Evolutionary conservation across 208 protist species (phyloP).

Genomic region (Balamuthia mandrillaris): DNA sequence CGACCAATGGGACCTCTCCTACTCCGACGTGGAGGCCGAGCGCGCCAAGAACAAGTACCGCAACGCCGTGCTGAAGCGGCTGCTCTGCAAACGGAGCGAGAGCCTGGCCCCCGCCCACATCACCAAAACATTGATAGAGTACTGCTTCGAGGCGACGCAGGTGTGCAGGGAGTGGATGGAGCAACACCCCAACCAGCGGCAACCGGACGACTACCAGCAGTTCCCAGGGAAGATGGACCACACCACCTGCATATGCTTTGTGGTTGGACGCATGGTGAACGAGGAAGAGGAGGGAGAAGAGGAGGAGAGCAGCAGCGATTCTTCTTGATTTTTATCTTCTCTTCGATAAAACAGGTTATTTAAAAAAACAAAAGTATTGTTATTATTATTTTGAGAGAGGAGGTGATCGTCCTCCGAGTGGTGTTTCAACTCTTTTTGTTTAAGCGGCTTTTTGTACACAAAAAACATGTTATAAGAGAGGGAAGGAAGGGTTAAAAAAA

Average conservation of each 20-base stretch:
- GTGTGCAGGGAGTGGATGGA: slow-evolving; percentile 58
- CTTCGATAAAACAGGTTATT: no score
- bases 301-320: no score
- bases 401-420: no score
- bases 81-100: background rate
- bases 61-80: background rate
- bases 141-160: slow-evolving; percentile 47
- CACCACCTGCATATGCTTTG: no score
- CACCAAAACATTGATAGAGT: slow-evolving; percentile 38
- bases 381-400: no score
- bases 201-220: slow-evolving; percentile 38
- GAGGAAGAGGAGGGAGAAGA: no score
- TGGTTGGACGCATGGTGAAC: no score
- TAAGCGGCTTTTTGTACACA: no score
- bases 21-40: background rate
- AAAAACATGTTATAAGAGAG: no score
- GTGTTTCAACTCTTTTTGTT: no score
- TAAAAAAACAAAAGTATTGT: no score
- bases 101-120: slow-evolving; percentile 9
- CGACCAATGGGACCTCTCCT: background rate
- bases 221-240: slow-evolving; percentile 65
- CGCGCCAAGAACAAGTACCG: background rate
- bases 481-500: background rate
- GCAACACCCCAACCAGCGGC: slow-evolving; percentile 29
- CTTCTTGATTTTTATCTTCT: no score